Conservation (phyloP, 1,284 basidiomycete genomes). For the Cryptococcus sp. region DNA sequence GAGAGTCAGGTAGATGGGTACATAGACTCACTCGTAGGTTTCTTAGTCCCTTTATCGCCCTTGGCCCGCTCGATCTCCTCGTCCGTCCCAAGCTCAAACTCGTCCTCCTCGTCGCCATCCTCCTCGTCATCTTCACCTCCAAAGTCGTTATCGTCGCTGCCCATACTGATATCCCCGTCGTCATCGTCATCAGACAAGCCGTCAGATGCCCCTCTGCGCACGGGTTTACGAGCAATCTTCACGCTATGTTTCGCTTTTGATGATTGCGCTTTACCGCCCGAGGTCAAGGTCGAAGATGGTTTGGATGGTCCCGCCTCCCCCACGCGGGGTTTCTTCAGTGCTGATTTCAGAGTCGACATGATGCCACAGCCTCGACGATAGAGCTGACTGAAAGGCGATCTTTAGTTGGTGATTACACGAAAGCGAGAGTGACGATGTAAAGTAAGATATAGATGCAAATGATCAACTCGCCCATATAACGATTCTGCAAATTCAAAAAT, state of each 20-base stretch:
- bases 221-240: constrained; percentile 13
- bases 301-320: too few relatives aligned
- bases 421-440: too few relatives aligned
- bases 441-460: too few relatives aligned
- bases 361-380: neutral
- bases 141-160: constrained; percentile 17
- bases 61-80: constrained; percentile 36
- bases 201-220: neutral
- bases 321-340: too few relatives aligned
- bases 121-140: constrained; percentile 24
- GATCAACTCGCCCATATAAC: too few relatives aligned
- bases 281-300: too few relatives aligned
- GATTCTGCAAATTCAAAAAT: too few relatives aligned
- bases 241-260: constrained; percentile 15
- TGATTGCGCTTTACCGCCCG: too few relatives aligned
- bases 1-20: too few relatives aligned
- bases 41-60: constrained; percentile 13
- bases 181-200: neutral
- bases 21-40: constrained; percentile 8
- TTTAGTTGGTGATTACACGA: too few relatives aligned
- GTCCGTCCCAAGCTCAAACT: constrained; percentile 23
- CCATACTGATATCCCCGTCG: constrained; percentile 6
- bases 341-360: too few relatives aligned
- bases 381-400: too few relatives aligned
- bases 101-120: constrained; percentile 8